These are phyloP conservation scores for Diplodia intermedia DNA, from an alignment of 2,329 filamentous ascomycete genomes.

Conservation along the genomic window DNA sequence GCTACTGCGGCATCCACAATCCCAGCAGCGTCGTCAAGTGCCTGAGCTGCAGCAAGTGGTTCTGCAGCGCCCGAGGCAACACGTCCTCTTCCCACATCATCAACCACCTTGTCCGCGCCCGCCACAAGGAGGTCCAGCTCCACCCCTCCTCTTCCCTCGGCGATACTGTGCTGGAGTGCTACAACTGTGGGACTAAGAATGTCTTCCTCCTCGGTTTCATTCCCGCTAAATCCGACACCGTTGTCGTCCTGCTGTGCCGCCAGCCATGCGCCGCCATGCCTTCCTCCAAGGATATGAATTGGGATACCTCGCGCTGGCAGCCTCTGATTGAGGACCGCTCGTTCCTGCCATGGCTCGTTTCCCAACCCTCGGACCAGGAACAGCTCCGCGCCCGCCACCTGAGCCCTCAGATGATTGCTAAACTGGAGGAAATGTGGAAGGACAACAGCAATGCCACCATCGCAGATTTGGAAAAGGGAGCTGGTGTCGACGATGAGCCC, in stretches of 20 bases:
- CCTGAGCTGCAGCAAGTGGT: conserved; percentile 95
- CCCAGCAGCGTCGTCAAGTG: conserved; percentile 96
- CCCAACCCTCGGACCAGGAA: conserved; percentile 87
- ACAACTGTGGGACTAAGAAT: conserved; percentile 99
- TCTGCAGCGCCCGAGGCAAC: conserved; percentile 96
- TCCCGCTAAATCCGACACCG: conserved; percentile 96
- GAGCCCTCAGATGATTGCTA: conserved; percentile 92
- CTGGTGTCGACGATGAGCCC: conserved; percentile 92
- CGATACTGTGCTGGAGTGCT: conserved; percentile 96
- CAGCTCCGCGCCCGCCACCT: conserved; percentile 94
- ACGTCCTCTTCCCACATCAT: conserved; percentile 97
- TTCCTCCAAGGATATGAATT: conserved; percentile 99
- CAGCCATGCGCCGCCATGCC: conserved; percentile 95
- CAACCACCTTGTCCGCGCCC: conserved; percentile 94
- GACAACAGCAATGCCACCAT: conserved; percentile 89
- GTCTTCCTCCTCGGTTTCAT: conserved; percentile 98
- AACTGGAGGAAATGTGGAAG: conserved; percentile 98
- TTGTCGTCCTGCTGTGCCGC: conserved; percentile 94
- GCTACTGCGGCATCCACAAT: conserved; percentile 97
- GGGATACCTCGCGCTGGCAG: conserved; percentile 98
- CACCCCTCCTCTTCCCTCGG: conserved; percentile 92
- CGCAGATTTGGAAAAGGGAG: conserved; percentile 87
- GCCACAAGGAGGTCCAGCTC: conserved; percentile 98
- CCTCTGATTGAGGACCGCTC: conserved; percentile 96
- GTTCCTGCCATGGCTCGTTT: conserved; percentile 92